These are phyloP conservation scores for Backusella tuberculispora DNA, from an alignment of 192 early-diverging fungal genomes.

Conservation along the genomic window DNA sequence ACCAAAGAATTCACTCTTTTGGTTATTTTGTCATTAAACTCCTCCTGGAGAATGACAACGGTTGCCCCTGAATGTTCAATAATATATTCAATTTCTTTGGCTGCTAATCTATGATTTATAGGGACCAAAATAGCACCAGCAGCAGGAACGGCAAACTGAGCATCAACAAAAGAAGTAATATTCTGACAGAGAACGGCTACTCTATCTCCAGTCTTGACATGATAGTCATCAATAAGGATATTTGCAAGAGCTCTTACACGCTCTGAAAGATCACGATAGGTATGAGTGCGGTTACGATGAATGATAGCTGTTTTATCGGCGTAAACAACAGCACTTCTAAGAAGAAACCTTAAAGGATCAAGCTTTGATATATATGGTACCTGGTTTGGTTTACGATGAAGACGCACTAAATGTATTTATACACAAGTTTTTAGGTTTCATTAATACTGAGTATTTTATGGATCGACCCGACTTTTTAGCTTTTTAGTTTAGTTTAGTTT, in stretches of 20 bases:
- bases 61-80: slow-evolving; percentile 53
- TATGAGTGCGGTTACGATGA: slow-evolving; percentile 40
- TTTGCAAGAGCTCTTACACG: slow-evolving; percentile 51
- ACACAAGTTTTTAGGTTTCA: not conserved
- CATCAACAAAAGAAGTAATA: slow-evolving; percentile 58
- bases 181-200: slow-evolving; percentile 62
- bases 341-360: slow-evolving; percentile 58
- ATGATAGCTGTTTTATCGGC: slow-evolving; percentile 52
- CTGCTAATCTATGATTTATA: slow-evolving; percentile 58
- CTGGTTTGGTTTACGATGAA: slow-evolving; percentile 22
- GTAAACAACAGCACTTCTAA: slow-evolving; percentile 53
- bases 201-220: slow-evolving; percentile 47
- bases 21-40: slow-evolving; percentile 41
- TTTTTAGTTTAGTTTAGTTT: too few species aligned
- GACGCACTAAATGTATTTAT: slow-evolving; percentile 17
- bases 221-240: slow-evolving; percentile 41
- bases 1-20: not conserved
- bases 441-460: not conserved
- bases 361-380: slow-evolving; percentile 40
- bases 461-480: not conserved
- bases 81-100: slow-evolving; percentile 61
- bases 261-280: slow-evolving; percentile 50
- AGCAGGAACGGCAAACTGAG: slow-evolving; percentile 64
- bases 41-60: slow-evolving; percentile 53
- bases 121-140: slow-evolving; percentile 58